A percentile compares a stretch with the other conserved stretches of the same genome.
phyloP scores from a whole-genome alignment of 1,139 yeast genomes.

The Debaryomyces fabryi region DNA sequence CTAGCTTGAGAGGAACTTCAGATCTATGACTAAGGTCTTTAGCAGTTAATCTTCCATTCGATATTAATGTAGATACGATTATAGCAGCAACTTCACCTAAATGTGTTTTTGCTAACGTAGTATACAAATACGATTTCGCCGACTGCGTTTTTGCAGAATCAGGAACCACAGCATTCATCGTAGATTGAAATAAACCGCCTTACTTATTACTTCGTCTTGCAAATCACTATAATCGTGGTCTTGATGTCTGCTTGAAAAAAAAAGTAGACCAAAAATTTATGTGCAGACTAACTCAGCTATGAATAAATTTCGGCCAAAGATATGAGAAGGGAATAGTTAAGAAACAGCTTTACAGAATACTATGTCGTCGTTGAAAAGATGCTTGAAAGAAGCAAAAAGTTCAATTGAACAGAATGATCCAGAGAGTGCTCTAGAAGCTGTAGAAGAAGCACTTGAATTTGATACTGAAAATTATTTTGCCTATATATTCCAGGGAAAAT shows the following conservation, averaged over 20 bases:
- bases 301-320: not conserved
- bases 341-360: not conserved
- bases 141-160: conserved; percentile 50
- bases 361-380: conserved; percentile 39
- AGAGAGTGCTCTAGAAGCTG: conserved; percentile 56
- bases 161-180: conserved; percentile 20
- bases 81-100: conserved; percentile 68
- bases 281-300: conserved; percentile 1
- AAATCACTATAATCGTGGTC: not conserved
- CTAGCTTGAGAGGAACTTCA: conserved; percentile 42
- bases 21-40: conserved; percentile 48
- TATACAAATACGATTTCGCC: conserved; percentile 61
- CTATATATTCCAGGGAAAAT: conserved; percentile 62
- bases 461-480: conserved; percentile 70
- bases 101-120: conserved; percentile 54
- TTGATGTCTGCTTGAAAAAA: conserved; percentile 6
- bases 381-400: conserved; percentile 60
- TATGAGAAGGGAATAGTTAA: not conserved
- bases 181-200: not conserved
- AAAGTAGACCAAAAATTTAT: not conserved
- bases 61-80: conserved; percentile 55
- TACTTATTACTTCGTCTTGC: not conserved
- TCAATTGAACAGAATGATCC: conserved; percentile 62
- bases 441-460: conserved; percentile 51
- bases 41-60: conserved; percentile 60